Evolutionary conservation across 805 yeast species (phyloP), one percentile per base, ranked within the genome.

Genomic region (Metschnikowia kofuensis): DNA sequence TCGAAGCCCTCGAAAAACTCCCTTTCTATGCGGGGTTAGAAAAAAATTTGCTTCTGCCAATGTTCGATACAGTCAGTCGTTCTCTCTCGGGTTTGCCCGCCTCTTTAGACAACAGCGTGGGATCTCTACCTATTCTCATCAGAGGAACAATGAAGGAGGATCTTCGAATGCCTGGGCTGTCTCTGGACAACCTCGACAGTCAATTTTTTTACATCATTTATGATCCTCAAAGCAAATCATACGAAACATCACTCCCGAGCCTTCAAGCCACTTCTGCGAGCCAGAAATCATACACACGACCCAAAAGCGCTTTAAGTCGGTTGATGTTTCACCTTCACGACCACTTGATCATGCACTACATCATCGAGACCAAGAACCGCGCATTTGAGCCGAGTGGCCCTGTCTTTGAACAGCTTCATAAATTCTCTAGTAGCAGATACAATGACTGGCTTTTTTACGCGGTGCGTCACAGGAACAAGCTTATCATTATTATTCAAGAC

Each of bases 381-480:
- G 56, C 65, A 15, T 70, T 70, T 48, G 47, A 50, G 15, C 49
- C 48, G 0, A 47, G 51, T 4, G 53, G 56, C 36, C 41, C 53
- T 7, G 53, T 64, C 40, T 53, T 60, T 21, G 77, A 73, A 53
- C 70, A 63, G 53, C 66, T 72, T 42, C 75, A 73, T 55, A 73
- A 73, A 49, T 72, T 71, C 53, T 68, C 67, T 37, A 64, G 66
- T 50, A 67, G 66, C 47, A 67, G 63, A 45, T 51, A 50, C 30
- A 71, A 64, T 48, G 75, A 70, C 57, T 72, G 77, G 77, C 66
- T 72, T 67, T 66, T 73, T 50, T 73, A 73, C 55, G 67, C 65
- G 48, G 56, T 71, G 39, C 62, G 61, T 37, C 58, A 64, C 46
- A 59, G 62, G 28, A 56, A 56, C 4, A 67, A 65, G 47, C 62